phyloP scores from a whole-genome alignment of 225 moss, liverwort and hornwort species.

The Bryoerythrophyllum caledonicum region DNA sequence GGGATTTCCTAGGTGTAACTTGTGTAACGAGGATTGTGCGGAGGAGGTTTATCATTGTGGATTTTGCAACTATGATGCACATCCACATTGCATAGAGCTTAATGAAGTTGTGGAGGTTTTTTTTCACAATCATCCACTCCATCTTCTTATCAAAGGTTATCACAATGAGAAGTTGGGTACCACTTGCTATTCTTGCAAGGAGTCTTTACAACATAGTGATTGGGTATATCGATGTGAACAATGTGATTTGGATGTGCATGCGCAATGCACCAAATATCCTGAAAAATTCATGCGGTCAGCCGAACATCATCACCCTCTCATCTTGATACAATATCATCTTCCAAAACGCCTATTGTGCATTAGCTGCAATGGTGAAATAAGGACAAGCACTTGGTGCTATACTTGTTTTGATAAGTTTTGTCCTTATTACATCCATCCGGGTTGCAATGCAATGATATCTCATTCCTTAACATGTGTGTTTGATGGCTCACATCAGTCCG shows the following conservation, averaged over 20 bases:
- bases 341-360: accelerated
- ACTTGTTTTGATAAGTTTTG: neutral
- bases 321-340: neutral
- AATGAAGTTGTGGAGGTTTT: neutral
- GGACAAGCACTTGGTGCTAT: neutral
- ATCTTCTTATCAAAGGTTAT: neutral
- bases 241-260: neutral
- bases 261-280: neutral
- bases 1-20: too few relatives aligned
- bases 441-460: neutral
- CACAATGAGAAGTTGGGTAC: neutral
- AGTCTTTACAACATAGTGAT: neutral
- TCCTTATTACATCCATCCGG: neutral
- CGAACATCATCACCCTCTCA: neutral
- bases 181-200: too few relatives aligned
- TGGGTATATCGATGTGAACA: neutral
- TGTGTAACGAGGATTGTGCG: neutral
- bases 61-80: neutral
- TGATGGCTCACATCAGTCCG: neutral
- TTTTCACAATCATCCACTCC: neutral
- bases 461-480: accelerated
- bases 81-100: neutral
- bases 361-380: neutral
- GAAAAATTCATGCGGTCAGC: accelerated
- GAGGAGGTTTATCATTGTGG: neutral